These are phyloP conservation scores for Salvia rosmarinus DNA, from an alignment of 257 asterid species.

Conservation along the genomic window DNA sequence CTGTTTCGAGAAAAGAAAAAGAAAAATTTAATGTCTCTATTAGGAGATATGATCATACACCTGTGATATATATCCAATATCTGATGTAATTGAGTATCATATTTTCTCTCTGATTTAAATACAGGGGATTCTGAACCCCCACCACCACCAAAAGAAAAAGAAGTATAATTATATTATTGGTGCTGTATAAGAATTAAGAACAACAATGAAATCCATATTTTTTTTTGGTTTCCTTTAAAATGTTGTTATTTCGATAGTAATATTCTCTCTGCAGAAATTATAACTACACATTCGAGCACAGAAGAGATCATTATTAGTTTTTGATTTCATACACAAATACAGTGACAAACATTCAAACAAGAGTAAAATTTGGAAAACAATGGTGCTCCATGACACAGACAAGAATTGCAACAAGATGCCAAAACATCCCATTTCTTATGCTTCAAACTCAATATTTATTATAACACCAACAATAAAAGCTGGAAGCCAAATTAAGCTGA, in stretches of 20 bases:
- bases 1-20: too few species aligned
- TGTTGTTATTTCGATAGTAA: background rate
- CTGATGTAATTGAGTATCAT: too few species aligned
- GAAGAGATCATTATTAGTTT: background rate
- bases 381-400: background rate
- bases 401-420: background rate
- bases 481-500: background rate
- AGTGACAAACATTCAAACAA: background rate
- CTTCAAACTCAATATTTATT: conserved; percentile 23
- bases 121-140: too few species aligned
- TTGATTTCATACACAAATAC: background rate
- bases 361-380: background rate
- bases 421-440: conserved; percentile 6
- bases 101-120: too few species aligned
- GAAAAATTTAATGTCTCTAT: too few species aligned
- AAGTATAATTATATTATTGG: too few species aligned
- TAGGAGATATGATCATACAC: too few species aligned
- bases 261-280: background rate
- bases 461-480: conserved; percentile 1
- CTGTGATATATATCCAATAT: too few species aligned
- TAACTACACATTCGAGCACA: background rate
- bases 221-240: background rate
- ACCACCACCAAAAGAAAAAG: too few species aligned
- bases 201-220: background rate
- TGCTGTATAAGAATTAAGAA: too few species aligned